Evolutionary conservation across 176 grass and related monocot genomes (phyloP).

Genomic region (Paspalum notatum): DNA sequence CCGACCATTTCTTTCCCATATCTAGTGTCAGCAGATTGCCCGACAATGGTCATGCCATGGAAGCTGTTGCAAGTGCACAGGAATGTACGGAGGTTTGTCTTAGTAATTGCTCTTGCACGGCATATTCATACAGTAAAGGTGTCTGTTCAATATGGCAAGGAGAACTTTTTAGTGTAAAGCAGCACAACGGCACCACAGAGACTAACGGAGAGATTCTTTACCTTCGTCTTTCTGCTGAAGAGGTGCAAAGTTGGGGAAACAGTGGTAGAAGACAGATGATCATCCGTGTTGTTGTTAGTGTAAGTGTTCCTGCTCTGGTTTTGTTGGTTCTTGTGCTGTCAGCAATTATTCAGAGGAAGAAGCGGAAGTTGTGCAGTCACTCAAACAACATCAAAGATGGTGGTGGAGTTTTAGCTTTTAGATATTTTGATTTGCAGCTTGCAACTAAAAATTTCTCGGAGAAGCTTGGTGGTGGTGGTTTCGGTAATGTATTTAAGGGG

Average conservation of each 20-base stretch:
- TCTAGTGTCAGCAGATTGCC: not conserved
- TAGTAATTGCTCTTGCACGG: not conserved
- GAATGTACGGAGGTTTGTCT: not conserved
- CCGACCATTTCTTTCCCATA: slow-evolving; percentile 3
- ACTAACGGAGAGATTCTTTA: not conserved
- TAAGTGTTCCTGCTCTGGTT: not conserved
- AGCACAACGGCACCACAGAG: not conserved
- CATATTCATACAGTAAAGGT: not conserved
- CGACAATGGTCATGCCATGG: not conserved
- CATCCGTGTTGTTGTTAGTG: not conserved
- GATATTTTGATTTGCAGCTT: slow-evolving; percentile 11
- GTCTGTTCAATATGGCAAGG: not conserved
- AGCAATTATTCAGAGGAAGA: not conserved
- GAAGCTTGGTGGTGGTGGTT: slow-evolving; percentile 5
- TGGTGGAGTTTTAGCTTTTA: not conserved
- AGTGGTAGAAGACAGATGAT: not conserved
- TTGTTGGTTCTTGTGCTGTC: not conserved
- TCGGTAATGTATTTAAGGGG: slow-evolving; percentile 5
- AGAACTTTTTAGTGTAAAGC: slow-evolving; percentile 1
- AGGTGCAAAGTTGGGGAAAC: not conserved
- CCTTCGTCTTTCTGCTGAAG: not conserved
- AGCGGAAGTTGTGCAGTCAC: not conserved
- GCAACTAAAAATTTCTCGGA: slow-evolving; percentile 11
- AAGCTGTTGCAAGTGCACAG: slow-evolving; percentile 16
- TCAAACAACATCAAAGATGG: not conserved